Percentiles rank a stretch among this genome's conserved stretches.
phyloP scores from a whole-genome alignment of 176 grass and related monocot genomes.

The Stipa capillata region DNA sequence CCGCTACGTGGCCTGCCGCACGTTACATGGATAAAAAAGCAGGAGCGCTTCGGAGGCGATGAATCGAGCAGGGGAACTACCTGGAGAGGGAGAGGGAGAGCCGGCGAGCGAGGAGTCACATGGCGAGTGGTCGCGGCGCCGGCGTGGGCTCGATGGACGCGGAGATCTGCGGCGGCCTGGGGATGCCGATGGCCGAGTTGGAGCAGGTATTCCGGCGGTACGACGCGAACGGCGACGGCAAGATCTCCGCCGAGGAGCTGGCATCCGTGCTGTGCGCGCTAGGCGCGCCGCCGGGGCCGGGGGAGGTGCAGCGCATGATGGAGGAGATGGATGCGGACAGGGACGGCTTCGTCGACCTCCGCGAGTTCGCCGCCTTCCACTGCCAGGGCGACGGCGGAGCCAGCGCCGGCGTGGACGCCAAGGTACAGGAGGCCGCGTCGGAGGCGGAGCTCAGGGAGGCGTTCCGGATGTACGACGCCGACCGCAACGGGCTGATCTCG shows the following conservation, averaged over 20 bases:
- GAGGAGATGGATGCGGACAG: constrained; percentile 68
- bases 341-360: constrained; percentile 63
- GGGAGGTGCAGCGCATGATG: constrained; percentile 54
- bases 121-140: not conserved
- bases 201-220: constrained; percentile 49
- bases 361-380: constrained; percentile 56
- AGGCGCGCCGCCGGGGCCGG: constrained; percentile 18
- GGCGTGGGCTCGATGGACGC: not conserved
- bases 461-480: constrained; percentile 53
- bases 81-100: not conserved
- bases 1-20: not conserved
- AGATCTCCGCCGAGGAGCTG: constrained; percentile 56
- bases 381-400: not conserved
- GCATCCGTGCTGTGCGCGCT: constrained; percentile 35
- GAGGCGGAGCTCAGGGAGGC: constrained; percentile 48
- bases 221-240: constrained; percentile 60
- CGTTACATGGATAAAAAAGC: constrained; percentile 13
- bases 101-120: not conserved
- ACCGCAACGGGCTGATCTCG: constrained; percentile 51
- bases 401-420: not conserved
- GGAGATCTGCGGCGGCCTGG: not conserved
- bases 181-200: constrained; percentile 36
- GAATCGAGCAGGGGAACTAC: not conserved
- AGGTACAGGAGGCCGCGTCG: not conserved
- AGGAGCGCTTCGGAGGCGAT: not conserved